These are phyloP conservation scores for Ligustrum vulgare DNA, from an alignment of 257 asterid species.

Conservation along the genomic window DNA sequence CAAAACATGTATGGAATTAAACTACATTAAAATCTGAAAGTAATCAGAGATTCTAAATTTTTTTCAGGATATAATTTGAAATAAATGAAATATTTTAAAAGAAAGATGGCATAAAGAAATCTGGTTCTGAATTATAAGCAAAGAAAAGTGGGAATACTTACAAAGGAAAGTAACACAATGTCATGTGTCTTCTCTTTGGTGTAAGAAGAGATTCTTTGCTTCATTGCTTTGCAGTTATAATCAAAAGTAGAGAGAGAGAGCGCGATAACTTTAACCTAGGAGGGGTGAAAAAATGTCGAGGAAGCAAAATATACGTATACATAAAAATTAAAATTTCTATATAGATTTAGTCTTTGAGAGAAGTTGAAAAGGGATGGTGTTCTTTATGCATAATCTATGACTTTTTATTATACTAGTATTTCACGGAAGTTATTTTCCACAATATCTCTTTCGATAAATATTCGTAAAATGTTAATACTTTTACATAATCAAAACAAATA, in stretches of 20 bases:
- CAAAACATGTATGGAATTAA: constrained; percentile 32
- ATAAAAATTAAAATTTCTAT: no score
- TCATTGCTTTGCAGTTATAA: constrained; percentile 44
- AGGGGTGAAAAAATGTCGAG: no score
- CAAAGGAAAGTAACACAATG: constrained; percentile 53
- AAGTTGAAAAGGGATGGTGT: constrained; percentile 28
- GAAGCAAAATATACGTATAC: no score
- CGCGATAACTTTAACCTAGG: neutral
- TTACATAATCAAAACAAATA: no score
- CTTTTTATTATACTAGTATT: no score
- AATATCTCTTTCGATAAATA: no score
- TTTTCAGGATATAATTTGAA: constrained; percentile 36
- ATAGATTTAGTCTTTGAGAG: no score
- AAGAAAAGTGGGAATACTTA: constrained; percentile 66
- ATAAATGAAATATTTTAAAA: constrained; percentile 11
- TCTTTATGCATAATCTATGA: constrained; percentile 61
- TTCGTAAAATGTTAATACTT: no score
- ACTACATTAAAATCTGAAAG: constrained; percentile 40
- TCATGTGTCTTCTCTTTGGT: constrained; percentile 41
- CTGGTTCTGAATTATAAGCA: constrained; percentile 73
- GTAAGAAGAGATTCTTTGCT: constrained; percentile 74
- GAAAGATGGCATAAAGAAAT: constrained; percentile 37
- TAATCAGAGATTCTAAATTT: constrained; percentile 56
- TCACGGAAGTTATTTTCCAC: no score
- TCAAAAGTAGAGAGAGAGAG: constrained; percentile 13